These are phyloP conservation scores for Verticillium alfalfae DNA, from an alignment of 2,329 filamentous ascomycete species.

Conservation along the genomic window DNA sequence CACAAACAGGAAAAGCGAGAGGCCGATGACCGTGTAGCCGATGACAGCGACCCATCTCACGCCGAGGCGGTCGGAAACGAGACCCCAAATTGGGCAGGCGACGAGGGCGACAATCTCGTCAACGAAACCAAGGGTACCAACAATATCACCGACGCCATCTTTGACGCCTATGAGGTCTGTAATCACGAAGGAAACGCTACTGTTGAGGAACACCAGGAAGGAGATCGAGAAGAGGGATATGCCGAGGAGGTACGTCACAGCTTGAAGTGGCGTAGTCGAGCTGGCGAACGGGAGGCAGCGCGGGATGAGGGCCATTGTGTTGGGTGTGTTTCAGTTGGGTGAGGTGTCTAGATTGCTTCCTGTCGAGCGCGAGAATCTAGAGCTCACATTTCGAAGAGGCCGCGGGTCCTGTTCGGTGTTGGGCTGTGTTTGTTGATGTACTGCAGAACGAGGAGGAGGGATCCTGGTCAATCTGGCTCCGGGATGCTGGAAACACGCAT, in stretches of 20 bases:
- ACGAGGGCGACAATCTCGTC: slow-evolving; percentile 79
- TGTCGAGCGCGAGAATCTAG: background rate
- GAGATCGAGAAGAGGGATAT: slow-evolving; percentile 84
- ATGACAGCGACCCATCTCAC: slow-evolving; percentile 67
- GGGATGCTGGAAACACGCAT: background rate
- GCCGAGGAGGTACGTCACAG: slow-evolving; percentile 71
- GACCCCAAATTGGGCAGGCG: slow-evolving; percentile 75
- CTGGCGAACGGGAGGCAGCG: slow-evolving; percentile 53
- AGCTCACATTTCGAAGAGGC: background rate
- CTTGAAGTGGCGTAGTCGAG: slow-evolving; percentile 55
- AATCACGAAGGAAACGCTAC: slow-evolving; percentile 76
- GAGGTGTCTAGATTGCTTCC: background rate
- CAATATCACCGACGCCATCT: slow-evolving; percentile 68
- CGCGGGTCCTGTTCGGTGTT: background rate
- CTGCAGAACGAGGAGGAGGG: background rate
- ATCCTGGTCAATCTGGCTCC: background rate
- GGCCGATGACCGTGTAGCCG: slow-evolving; percentile 76
- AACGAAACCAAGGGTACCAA: slow-evolving; percentile 78
- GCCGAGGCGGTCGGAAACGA: slow-evolving; percentile 70
- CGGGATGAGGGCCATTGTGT: slow-evolving; percentile 18
- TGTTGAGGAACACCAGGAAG: slow-evolving; percentile 86
- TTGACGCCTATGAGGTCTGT: slow-evolving; percentile 76
- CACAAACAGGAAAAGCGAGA: slow-evolving; percentile 74
- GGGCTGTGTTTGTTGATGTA: background rate
- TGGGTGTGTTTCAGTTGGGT: background rate